Percentiles rank a stretch among this genome's conserved stretches.
phyloP scores from a whole-genome alignment of 352 stramenopile species.

The Phytophthora megakarya region DNA sequence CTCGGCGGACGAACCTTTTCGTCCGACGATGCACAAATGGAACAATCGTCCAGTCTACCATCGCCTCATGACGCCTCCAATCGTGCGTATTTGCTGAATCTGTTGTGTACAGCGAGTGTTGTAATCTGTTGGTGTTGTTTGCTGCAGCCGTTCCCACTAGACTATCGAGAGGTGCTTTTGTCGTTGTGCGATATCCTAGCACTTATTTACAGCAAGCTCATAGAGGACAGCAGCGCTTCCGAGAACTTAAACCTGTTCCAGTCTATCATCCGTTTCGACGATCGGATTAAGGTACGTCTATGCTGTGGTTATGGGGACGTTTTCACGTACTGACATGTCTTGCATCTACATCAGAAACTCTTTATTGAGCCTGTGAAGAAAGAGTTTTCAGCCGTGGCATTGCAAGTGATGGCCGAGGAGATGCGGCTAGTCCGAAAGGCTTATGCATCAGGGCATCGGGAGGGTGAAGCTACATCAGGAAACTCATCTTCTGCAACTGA shows the following conservation, averaged over 20 bases:
- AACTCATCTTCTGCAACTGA: not conserved
- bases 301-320: not conserved
- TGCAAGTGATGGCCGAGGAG: constrained; percentile 62
- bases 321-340: not conserved
- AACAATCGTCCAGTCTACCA: constrained; percentile 82
- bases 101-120: too few relatives aligned
- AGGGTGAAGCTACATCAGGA: not conserved
- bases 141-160: constrained; percentile 73
- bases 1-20: constrained; percentile 60
- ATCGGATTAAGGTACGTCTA: constrained; percentile 72
- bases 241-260: constrained; percentile 82
- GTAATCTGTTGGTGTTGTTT: not conserved
- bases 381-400: constrained; percentile 69
- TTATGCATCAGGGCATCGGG: constrained; percentile 38
- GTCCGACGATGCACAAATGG: constrained; percentile 79
- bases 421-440: constrained; percentile 58
- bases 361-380: constrained; percentile 85
- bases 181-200: constrained; percentile 84
- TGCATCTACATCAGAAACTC: constrained; percentile 60
- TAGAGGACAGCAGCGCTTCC: constrained; percentile 75
- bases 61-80: constrained; percentile 68
- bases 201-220: constrained; percentile 83
- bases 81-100: constrained; percentile 37
- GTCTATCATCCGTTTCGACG: constrained; percentile 77
- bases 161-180: constrained; percentile 82